A percentile compares a stretch with the other conserved stretches of the same genome.
These are phyloP conservation scores for Sphagnum magellanicum DNA, from an alignment of 228 moss, liverwort and hornwort species.

Conservation along the genomic window DNA sequence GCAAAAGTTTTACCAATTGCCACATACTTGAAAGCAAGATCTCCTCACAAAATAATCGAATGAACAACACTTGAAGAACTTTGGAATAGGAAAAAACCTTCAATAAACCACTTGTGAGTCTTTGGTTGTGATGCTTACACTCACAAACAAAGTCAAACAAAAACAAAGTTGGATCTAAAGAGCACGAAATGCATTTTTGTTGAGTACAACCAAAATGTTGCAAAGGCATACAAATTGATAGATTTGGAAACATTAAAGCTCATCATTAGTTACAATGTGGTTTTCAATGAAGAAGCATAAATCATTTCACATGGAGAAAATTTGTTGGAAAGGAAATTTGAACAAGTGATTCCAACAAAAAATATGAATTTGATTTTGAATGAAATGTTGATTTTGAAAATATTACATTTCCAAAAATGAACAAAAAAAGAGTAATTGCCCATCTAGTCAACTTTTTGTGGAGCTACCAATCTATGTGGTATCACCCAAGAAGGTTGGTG, in stretches of 20 bases:
- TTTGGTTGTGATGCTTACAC: slow-evolving; percentile 4
- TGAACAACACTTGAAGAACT: background rate
- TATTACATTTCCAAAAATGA: too few relatives aligned
- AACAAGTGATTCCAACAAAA: too few relatives aligned
- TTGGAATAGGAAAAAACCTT: background rate
- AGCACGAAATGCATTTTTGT: background rate
- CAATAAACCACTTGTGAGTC: background rate
- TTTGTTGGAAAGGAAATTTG: too few relatives aligned
- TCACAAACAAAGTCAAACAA: slow-evolving; percentile 1
- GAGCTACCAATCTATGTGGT: too few relatives aligned
- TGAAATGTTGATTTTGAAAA: too few relatives aligned
- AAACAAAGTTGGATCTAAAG: slow-evolving; percentile 2
- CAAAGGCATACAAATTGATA: slow-evolving; percentile 3
- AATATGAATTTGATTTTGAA: too few relatives aligned
- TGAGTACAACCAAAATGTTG: background rate
- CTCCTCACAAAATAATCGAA: background rate
- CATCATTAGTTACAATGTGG: background rate
- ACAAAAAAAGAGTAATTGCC: too few relatives aligned
- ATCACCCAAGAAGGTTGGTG: too few relatives aligned
- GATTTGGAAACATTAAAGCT: background rate
- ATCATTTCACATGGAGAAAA: too few relatives aligned
- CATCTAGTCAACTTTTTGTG: too few relatives aligned
- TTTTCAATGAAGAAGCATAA: background rate
- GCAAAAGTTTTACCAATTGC: background rate
- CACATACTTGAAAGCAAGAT: background rate